Evolutionary conservation across 2,329 filamentous ascomycete species (phyloP), one percentile per base, ranked within the genome.

Genomic region (Penicillium crustosum): DNA sequence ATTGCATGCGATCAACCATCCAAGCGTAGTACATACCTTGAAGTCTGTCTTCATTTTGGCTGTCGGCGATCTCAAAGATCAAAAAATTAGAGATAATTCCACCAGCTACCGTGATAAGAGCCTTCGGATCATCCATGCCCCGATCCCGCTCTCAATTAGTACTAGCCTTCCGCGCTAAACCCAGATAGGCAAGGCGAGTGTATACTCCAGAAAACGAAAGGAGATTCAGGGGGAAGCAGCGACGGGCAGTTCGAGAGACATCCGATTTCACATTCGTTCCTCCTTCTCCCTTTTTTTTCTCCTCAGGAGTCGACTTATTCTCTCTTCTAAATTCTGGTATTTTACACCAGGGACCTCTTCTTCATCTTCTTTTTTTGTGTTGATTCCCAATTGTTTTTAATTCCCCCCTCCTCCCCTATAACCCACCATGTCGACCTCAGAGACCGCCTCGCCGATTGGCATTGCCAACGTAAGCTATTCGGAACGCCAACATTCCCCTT

Each of bases 11-110:
- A 45, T 21, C 35, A 42, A 29, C 0, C 33, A 10, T 10, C 23
- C n/a, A 31, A 39, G 5, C 27, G 7, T 25, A 10, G 57, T 44
- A 54, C 59, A 58, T 76, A 95, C 93, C 87, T 94, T 95, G 78
- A 97, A 99, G 79, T 97, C 93, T 66, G 93, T 97, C 89, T 97
- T 99, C 94, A 99, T 99, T 60, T 65, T 66, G 48, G 50, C 63
- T 47, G 57, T 61, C 59, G 64, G 66, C 62, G 58, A 67, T 67
- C 59, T 42, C 53, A 47, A 29, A 57, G 61, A 61, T 63, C 57
- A 61, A 67, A 67, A 67, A 67, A 63, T 65, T 66, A 57, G 44
- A 55, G 51, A 51, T 57, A 57, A 58, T 57, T 55, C 53, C 59
- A 61, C 44, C 29, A 55, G 47, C 53, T 55, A 52, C 49, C 39